Evolutionary conservation across 306 rosid species (phyloP).

Genomic region (Heteromeles arbutifolia): DNA sequence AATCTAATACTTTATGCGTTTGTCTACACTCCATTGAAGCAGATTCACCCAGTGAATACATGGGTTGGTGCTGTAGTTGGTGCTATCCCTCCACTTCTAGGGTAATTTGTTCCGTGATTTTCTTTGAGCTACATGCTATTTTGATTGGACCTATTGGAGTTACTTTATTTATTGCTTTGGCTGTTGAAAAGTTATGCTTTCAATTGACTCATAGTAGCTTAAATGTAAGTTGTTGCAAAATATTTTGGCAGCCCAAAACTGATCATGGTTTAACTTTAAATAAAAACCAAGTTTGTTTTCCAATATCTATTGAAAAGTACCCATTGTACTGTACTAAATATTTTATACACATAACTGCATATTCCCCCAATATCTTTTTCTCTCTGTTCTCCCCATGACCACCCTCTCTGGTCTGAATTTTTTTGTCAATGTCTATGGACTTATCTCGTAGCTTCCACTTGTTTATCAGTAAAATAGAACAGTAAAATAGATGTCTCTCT

Average conservation of each 20-base stretch:
- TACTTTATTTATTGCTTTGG: background rate
- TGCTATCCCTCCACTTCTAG: conserved; percentile 95
- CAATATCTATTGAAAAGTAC: background rate
- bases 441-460: no score
- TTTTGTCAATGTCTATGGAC: background rate
- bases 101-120: conserved; percentile 37
- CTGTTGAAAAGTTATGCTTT: background rate
- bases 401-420: background rate
- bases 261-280: background rate
- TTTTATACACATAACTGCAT: background rate
- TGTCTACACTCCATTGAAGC: conserved; percentile 86
- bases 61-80: conserved; percentile 99
- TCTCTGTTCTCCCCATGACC: background rate
- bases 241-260: background rate
- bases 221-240: background rate
- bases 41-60: conserved; percentile 89
- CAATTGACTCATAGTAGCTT: background rate
- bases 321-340: background rate
- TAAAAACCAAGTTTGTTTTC: background rate
- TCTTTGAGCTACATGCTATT: background rate
- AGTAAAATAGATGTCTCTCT: no score
- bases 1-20: conserved; percentile 81
- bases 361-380: background rate
- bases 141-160: background rate
- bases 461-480: no score